Evolutionary conservation across 345 rosid genomes (phyloP).

Genomic region (Passiflora organensis): DNA sequence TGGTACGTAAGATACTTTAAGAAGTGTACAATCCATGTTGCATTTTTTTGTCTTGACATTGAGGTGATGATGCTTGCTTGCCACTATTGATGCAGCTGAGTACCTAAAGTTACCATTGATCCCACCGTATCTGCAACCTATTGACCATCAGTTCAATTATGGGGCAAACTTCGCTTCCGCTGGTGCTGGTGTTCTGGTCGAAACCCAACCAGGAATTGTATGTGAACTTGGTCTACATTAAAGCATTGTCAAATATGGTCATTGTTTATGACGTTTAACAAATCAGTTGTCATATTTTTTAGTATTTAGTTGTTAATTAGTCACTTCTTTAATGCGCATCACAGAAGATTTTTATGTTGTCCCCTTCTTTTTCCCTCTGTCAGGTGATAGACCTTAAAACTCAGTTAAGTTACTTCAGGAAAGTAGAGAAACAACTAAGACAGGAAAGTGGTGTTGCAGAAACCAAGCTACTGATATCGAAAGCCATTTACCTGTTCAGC

Average conservation of each 20-base stretch:
- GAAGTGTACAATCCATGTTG: too few species aligned
- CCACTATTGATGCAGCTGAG: slow-evolving; percentile 27
- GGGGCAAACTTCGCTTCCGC: slow-evolving; percentile 50
- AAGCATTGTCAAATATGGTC: too few species aligned
- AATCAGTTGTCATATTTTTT: too few species aligned
- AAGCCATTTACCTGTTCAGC: slow-evolving; percentile 37
- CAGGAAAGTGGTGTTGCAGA: slow-evolving; percentile 30
- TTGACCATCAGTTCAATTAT: slow-evolving; percentile 15
- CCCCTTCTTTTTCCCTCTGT: not conserved
- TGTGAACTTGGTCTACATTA: not conserved
- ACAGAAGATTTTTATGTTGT: not conserved
- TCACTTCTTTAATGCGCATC: not conserved
- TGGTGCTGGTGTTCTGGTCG: slow-evolving; percentile 45
- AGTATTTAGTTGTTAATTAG: too few species aligned
- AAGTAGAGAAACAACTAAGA: slow-evolving; percentile 22
- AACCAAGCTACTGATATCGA: slow-evolving; percentile 26
- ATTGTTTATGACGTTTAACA: too few species aligned
- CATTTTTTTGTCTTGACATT: too few species aligned
- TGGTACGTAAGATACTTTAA: slow-evolving; percentile 8
- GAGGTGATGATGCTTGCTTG: not conserved
- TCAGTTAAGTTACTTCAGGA: slow-evolving; percentile 33
- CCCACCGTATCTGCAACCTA: slow-evolving; percentile 41
- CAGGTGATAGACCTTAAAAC: slow-evolving; percentile 40
- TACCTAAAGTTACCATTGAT: slow-evolving; percentile 40
- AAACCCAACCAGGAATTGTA: slow-evolving; percentile 37